A percentile compares a stretch with the other conserved stretches of the same genome.
Conservation (phyloP, 345 rosid genomes). For the Lumnitzera racemosa region DNA sequence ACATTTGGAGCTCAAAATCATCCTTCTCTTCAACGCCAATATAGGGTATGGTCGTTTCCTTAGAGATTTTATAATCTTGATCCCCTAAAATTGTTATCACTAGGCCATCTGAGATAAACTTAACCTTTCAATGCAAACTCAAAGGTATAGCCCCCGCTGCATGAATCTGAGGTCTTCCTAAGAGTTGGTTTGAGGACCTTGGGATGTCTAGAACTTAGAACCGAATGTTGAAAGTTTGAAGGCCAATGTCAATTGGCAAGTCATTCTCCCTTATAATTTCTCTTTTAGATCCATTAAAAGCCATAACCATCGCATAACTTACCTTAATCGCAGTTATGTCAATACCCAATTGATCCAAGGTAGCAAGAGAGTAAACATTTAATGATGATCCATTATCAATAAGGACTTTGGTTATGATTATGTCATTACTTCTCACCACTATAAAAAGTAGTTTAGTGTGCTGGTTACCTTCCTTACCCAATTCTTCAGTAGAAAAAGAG, state of each 20-base stretch:
- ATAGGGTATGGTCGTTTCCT: neutral
- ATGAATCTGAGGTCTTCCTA: conserved; percentile 1
- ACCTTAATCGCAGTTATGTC: too few species aligned
- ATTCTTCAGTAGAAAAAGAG: too few species aligned
- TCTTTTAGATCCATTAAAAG: neutral
- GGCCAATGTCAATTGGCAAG: neutral
- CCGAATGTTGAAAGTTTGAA: neutral
- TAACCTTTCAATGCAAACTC: neutral
- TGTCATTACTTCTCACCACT: too few species aligned
- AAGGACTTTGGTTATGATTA: too few species aligned
- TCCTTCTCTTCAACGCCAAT: neutral
- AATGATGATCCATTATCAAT: too few species aligned
- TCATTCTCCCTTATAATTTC: neutral
- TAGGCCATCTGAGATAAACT: neutral
- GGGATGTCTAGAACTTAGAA: conserved; percentile 4
- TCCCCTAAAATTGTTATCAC: neutral
- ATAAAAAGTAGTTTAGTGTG: too few species aligned
- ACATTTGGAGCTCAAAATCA: neutral
- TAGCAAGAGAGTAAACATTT: too few species aligned
- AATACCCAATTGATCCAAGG: too few species aligned
- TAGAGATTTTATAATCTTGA: neutral
- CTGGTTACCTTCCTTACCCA: too few species aligned
- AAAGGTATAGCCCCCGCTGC: neutral
- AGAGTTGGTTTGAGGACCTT: neutral
- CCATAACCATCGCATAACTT: neutral